Evolutionary conservation across 768 basidiomycete species (phyloP).

Genomic region (Boletus edulis): DNA sequence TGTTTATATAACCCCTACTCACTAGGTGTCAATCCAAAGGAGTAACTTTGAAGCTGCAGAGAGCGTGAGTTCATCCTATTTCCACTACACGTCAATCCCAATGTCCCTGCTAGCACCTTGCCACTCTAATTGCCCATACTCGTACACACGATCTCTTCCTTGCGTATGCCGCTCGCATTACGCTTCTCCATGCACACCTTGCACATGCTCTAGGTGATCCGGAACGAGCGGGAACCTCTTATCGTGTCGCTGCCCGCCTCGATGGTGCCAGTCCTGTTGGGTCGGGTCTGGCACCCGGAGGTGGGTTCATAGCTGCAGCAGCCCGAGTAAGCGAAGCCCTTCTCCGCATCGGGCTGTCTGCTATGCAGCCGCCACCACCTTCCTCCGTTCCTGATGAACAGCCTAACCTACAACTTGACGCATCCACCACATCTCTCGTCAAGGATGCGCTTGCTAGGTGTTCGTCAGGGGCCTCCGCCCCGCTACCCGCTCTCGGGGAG

Average conservation of each 20-base stretch:
- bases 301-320: conserved; percentile 44
- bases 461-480: conserved; percentile 19
- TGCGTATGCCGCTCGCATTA: conserved; percentile 57
- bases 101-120: conserved; percentile 32
- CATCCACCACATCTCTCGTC: conserved; percentile 14
- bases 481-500: conserved; percentile 12
- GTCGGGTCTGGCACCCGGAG: conserved; percentile 8
- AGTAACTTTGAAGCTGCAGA: conserved; percentile 68
- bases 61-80: conserved; percentile 35
- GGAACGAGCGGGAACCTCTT: conserved; percentile 57
- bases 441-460: conserved; percentile 29
- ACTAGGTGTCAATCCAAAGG: conserved; percentile 62
- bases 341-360: conserved; percentile 45
- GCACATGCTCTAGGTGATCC: conserved; percentile 61
- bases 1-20: not conserved
- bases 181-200: conserved; percentile 69
- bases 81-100: not conserved
- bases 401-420: conserved; percentile 13
- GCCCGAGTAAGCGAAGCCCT: conserved; percentile 53
- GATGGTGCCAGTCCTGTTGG: conserved; percentile 34
- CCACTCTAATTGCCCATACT: conserved; percentile 56
- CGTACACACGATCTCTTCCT: conserved; percentile 57
- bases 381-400: conserved; percentile 2
- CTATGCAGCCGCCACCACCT: not conserved
- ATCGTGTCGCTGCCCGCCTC: conserved; percentile 57